A percentile compares a stretch with the other conserved stretches of the same genome.
Conservation (phyloP, 371 early-diverging fungal species). For the Basidiobolus heterosporus region DNA sequence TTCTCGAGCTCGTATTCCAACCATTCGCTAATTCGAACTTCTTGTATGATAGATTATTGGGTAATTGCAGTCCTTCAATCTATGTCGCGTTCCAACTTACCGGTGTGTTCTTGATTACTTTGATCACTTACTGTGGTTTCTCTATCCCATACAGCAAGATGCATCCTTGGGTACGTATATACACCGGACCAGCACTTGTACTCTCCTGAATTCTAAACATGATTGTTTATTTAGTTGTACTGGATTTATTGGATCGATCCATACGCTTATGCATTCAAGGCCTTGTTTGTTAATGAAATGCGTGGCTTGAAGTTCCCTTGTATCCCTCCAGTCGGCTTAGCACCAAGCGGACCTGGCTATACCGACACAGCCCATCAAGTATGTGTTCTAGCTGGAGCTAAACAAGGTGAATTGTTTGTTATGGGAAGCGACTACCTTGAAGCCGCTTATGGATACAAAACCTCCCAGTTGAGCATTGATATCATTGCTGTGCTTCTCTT, state of each 20-base stretch:
- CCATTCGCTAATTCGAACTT: no score
- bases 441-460: constrained; percentile 16
- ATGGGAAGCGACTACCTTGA: constrained; percentile 37
- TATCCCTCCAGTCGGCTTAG: constrained; percentile 15
- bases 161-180: constrained; percentile 57
- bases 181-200: no score
- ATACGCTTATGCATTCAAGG: constrained; percentile 46
- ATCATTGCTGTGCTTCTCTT: constrained; percentile 23
- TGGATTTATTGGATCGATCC: constrained; percentile 65
- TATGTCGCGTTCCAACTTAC: constrained; percentile 32
- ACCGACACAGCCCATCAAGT: constrained; percentile 31
- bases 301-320: constrained; percentile 35
- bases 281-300: constrained; percentile 58
- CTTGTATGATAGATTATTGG: no score
- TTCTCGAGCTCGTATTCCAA: no score
- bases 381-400: constrained; percentile 37
- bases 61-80: constrained; percentile 26
- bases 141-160: constrained; percentile 39
- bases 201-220: no score
- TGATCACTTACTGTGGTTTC: constrained; percentile 42
- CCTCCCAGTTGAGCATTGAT: constrained; percentile 17
- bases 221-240: no score
- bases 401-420: constrained; percentile 28
- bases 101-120: constrained; percentile 31
- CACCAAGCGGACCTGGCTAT: constrained; percentile 40